Base-by-base conservation (phyloP, 116 monocot species). In the Thalassia testudinum region DNA sequence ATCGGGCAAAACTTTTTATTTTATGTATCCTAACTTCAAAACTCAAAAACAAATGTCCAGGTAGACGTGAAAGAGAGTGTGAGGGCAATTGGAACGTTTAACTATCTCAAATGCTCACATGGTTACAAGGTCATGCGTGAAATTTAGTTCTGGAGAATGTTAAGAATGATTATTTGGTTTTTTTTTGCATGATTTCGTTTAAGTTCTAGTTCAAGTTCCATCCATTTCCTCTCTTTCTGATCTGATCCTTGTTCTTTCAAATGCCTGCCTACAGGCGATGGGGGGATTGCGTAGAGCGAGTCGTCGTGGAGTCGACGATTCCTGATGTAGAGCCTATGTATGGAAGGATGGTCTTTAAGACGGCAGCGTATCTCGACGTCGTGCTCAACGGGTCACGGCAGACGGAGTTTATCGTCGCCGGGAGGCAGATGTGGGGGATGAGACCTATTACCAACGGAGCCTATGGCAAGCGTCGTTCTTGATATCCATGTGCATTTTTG, bases 281-380 rank as follows among this genome's bases (percentile, higher is more conserved):
- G 78, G 78, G 75, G 7, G 40, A 63, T 5, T 75, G 78, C 43
- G 27, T 75, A 0, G 75, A 72, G 16, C 64, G 47, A 15, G 78
- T 83, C 47, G 62, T 72, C 64, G 53, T 83, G 57, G 73, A 73
- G 65, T 43, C 43, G 45, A 67, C 67, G 37, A n/a, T 17, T 21
- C 12, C 4, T 1, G 75, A 27, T 0, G 43, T 43, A 16, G 8
- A 21, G 43, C 67, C 83, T 11, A 72, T 65, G 69, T 78, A 83
- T 30, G 78, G 83, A 1, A 19, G 75, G 42, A 55, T 83, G 24
- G 72, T 78, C 29, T 75, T 83, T 56, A 63, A 12, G 23, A 66
- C 58, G 7, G 75, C 72, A 18, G 53, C 69, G 5, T 69, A 47
- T 21, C 52, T 75, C 17, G 59, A 47, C 1, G 54, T 83, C 15